Evolutionary conservation across 163 green algal genomes (phyloP), one percentile per base, ranked within the genome.

Genomic region (Scenedesmus sp.): DNA sequence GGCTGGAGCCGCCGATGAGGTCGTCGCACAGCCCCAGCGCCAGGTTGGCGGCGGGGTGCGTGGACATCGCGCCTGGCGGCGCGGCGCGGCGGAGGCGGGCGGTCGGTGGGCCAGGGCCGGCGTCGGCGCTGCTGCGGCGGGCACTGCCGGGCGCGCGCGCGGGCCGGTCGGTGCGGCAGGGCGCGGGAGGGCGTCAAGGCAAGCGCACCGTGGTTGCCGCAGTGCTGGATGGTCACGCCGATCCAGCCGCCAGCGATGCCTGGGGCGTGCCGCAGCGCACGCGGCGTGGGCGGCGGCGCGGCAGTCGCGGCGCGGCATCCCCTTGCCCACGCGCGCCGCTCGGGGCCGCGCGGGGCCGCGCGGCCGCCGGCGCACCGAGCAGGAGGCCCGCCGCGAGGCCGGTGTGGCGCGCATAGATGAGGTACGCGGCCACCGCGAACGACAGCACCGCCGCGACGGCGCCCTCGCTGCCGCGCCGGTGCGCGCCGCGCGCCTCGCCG

Each of bases 191-290:
- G n/a, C n/a, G n/a, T n/a, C n/a, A n/a, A n/a, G n/a, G n/a, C n/a
- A n/a, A n/a, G n/a, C n/a, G n/a, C n/a, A n/a, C n/a, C 92, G 77
- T 97, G 92, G 86, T 97, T 97, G 45, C 92, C 74, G 20, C 91
- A 96, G 81, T 97, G 92, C 89, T 97, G 87, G 31, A 91, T 85
- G 29, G 87, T 91, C 26, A 91, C 82, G 28, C 87, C 92, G 54
- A 96, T 93, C 92, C 91, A 96, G n/a, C 90, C 92, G 24, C 90
- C 90, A 33, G 79, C 86, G 48, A 94, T 77, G 45, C 92, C 86
- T 82, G 75, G 63, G 45, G n/a, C n/a, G n/a, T n/a, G n/a, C n/a
- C n/a, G n/a, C n/a, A n/a, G n/a, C n/a, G n/a, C n/a, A n/a, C n/a
- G n/a, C n/a, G n/a, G n/a, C n/a, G n/a, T n/a, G n/a, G n/a, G n/a